These are phyloP conservation scores for Solanum chiquidenum DNA, from an alignment of 257 asterid genomes.

Conservation along the genomic window DNA sequence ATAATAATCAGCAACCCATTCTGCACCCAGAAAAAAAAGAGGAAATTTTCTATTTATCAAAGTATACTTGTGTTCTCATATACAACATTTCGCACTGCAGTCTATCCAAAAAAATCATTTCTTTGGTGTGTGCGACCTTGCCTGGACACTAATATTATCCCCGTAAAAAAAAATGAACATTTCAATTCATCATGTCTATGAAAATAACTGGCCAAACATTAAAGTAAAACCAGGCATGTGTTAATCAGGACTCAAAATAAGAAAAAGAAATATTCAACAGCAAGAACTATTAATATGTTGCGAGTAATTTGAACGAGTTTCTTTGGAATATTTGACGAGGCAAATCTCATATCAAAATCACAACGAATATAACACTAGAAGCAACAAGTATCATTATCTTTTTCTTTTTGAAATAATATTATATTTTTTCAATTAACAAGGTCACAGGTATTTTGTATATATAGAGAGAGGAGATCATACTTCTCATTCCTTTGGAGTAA, in stretches of 20 bases:
- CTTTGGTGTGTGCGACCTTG: neutral
- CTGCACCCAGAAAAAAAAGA: constrained; percentile 24
- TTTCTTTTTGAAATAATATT: neutral
- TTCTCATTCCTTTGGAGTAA: constrained; percentile 70
- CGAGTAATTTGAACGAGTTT: neutral
- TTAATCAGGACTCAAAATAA: neutral
- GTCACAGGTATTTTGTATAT: neutral
- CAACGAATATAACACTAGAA: neutral
- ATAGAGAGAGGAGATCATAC: constrained; percentile 24
- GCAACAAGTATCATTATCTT: neutral
- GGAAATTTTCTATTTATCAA: neutral
- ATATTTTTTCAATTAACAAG: neutral
- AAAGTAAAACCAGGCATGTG: neutral
- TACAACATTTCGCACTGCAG: neutral
- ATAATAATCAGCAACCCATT: constrained; percentile 67
- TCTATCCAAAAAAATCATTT: neutral
- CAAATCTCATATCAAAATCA: neutral
- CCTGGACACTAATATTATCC: neutral
- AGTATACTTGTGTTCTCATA: neutral
- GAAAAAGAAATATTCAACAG: neutral
- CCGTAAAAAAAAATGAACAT: neutral
- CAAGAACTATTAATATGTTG: neutral
- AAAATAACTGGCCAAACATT: neutral
- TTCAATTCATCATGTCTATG: neutral
- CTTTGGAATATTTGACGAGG: neutral